Evolutionary conservation across 352 stramenopile genomes (phyloP).

Genomic region (Blastocystis sp.): DNA sequence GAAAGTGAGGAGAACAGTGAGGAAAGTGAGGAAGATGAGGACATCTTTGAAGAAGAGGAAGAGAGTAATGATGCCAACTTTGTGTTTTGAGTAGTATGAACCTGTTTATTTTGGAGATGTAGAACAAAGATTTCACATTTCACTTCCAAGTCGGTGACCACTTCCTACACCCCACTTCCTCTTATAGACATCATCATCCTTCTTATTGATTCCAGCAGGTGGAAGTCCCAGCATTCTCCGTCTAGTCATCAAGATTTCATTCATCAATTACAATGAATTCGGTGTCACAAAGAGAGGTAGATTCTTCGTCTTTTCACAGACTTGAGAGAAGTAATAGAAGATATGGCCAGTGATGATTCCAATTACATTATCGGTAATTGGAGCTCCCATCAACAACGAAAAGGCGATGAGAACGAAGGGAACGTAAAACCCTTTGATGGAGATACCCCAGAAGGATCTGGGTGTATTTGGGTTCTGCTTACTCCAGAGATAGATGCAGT

Average conservation of each 20-base stretch:
- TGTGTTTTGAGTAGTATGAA: not conserved
- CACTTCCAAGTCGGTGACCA: slow-evolving; percentile 3
- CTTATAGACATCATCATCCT: slow-evolving; percentile 41
- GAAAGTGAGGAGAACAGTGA: slow-evolving; percentile 6
- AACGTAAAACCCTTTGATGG: slow-evolving; percentile 53
- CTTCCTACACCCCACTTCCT: slow-evolving; percentile 12
- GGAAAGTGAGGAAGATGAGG: not conserved
- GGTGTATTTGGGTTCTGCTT: slow-evolving; percentile 51
- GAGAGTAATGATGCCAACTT: slow-evolving; percentile 3
- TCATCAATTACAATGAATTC: not conserved
- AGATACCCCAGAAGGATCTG: slow-evolving; percentile 35
- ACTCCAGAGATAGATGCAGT: slow-evolving; percentile 59
- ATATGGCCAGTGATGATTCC: slow-evolving; percentile 50
- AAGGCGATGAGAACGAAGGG: slow-evolving; percentile 48
- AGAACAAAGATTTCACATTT: slow-evolving; percentile 18
- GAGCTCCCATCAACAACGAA: slow-evolving; percentile 35
- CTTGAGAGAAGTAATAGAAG: slow-evolving; percentile 61
- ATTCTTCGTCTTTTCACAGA: slow-evolving; percentile 44
- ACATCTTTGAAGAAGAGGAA: slow-evolving; percentile 20
- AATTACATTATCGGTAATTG: slow-evolving; percentile 40
- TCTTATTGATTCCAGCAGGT: not conserved
- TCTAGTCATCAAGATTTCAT: slow-evolving; percentile 15
- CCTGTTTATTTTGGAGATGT: not conserved
- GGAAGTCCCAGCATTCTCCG: slow-evolving; percentile 5
- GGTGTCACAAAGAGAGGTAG: slow-evolving; percentile 13